phyloP scores from a whole-genome alignment of 148 eudicot genomes.

The Silene conica region DNA sequence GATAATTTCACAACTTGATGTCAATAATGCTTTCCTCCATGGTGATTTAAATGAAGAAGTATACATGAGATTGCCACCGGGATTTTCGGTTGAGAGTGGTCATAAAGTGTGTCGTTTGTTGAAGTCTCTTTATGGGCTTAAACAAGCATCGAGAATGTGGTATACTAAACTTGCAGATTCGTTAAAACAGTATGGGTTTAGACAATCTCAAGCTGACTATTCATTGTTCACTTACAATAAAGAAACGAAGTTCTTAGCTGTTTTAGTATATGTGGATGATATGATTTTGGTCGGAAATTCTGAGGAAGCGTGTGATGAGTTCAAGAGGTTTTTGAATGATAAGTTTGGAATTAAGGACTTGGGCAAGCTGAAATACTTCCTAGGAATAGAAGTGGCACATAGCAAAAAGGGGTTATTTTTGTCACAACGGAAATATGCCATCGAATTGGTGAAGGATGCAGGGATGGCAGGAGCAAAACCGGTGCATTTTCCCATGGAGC shows the following conservation, averaged over 20 bases:
- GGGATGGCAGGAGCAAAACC: background rate
- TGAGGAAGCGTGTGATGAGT: background rate
- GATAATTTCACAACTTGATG: background rate
- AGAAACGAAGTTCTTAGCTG: background rate
- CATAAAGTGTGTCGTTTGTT: background rate
- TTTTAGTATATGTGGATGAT: background rate
- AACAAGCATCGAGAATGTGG: conserved; percentile 1
- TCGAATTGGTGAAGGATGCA: background rate
- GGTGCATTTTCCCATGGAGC: background rate
- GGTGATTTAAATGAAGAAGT: background rate
- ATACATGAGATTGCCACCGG: background rate
- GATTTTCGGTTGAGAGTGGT: background rate
- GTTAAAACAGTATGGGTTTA: background rate
- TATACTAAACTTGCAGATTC: background rate
- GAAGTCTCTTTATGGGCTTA: background rate
- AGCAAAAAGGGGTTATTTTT: too few relatives aligned
- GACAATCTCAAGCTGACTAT: background rate
- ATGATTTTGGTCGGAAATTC: background rate
- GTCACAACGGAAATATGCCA: background rate
- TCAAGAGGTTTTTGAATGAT: background rate
- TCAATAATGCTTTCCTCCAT: background rate
- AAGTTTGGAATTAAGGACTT: background rate
- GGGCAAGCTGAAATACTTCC: too few relatives aligned
- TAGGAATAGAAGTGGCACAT: too few relatives aligned
- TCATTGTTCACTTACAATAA: background rate